These are phyloP conservation scores for Lepiota venenata DNA, from an alignment of 768 basidiomycete genomes.

Conservation along the genomic window DNA sequence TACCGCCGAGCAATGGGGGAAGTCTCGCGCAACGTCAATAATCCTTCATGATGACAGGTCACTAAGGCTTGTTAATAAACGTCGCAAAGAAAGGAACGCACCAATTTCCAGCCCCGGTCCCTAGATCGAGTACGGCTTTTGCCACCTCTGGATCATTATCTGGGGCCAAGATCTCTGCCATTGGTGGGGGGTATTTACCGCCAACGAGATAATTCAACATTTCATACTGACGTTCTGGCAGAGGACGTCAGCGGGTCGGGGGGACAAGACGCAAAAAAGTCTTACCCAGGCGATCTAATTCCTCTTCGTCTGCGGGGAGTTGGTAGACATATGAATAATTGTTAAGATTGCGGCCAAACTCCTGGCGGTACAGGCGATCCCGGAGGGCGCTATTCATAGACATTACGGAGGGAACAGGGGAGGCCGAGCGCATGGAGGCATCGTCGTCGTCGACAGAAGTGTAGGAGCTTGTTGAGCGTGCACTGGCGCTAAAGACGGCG, in stretches of 20 bases:
- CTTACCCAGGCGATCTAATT: constrained; percentile 65
- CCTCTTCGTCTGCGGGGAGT: constrained; percentile 77
- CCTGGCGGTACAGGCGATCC: constrained; percentile 54
- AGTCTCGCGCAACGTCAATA: constrained; percentile 69
- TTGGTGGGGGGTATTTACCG: constrained; percentile 53
- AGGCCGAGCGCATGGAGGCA: constrained; percentile 55
- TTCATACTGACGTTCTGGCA: constrained; percentile 60
- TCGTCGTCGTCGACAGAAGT: constrained; percentile 29
- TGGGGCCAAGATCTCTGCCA: constrained; percentile 51
- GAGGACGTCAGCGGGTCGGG: constrained; percentile 1
- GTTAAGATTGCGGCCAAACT: constrained; percentile 69
- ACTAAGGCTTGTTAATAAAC: not conserved
- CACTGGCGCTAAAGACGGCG: constrained; percentile 1
- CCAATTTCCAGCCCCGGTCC: constrained; percentile 81
- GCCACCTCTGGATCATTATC: constrained; percentile 53
- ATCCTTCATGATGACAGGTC: constrained; percentile 50
- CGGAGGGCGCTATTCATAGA: constrained; percentile 66
- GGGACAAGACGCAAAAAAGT: constrained; percentile 9
- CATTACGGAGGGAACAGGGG: constrained; percentile 66
- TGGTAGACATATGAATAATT: constrained; percentile 78
- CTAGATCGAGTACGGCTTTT: constrained; percentile 70
- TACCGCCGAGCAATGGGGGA: constrained; percentile 63
- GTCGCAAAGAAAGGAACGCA: constrained; percentile 20
- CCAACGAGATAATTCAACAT: constrained; percentile 67
- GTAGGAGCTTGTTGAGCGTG: not conserved